Conservation (phyloP, 257 asterid species). For the Scutellaria galericulata region DNA sequence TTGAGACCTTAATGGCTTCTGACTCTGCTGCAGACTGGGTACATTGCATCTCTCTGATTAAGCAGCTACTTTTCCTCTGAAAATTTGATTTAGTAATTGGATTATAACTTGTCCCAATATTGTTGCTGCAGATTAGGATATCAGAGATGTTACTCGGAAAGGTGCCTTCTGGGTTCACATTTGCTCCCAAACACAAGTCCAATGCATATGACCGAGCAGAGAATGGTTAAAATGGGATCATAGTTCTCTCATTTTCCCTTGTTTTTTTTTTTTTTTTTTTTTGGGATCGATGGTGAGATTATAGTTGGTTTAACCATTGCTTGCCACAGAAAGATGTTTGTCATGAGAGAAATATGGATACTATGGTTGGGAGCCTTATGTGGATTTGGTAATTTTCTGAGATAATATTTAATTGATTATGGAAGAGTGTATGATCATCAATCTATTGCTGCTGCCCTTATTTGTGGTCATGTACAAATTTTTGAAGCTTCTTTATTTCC, state of each 20-base stretch:
- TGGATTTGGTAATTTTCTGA: neutral
- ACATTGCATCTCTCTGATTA: neutral
- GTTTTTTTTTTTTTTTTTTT: neutral
- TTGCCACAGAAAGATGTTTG: neutral
- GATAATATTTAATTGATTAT: neutral
- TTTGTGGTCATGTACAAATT: constrained; percentile 1
- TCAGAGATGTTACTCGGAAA: constrained; percentile 93
- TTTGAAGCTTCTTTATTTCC: neutral
- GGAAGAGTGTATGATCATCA: neutral
- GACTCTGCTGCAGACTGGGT: constrained; percentile 99
- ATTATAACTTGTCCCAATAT: constrained; percentile 14
- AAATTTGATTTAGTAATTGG: neutral
- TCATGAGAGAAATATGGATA: neutral
- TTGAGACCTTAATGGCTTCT: constrained; percentile 94
- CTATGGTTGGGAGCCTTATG: constrained; percentile 2
- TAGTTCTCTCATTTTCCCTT: neutral
- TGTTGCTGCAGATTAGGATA: constrained; percentile 70
- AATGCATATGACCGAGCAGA: constrained; percentile 92
- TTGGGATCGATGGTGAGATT: neutral
- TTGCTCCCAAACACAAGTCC: constrained; percentile 95
- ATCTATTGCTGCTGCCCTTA: neutral
- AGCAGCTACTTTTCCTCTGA: neutral
- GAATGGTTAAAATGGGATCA: constrained; percentile 56
- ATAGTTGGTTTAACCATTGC: neutral
- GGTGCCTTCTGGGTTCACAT: constrained; percentile 85